A percentile compares a stretch with the other conserved stretches of the same genome.
Conservation (phyloP, 1,139 yeast species). For the Debaryomycetaceae sp. region DNA sequence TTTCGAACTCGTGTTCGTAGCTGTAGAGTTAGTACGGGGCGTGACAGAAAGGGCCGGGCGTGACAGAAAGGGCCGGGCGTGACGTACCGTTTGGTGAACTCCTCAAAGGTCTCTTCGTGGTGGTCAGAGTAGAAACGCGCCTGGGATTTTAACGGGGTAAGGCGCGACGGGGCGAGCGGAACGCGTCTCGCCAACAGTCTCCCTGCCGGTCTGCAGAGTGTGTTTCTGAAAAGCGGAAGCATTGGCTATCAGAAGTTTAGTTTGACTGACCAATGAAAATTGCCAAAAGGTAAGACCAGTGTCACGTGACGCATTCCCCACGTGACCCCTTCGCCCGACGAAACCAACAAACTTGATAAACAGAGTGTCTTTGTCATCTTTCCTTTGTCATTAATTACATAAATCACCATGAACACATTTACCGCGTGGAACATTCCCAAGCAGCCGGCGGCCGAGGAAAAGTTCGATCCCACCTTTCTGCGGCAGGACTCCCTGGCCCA, state of each 20-base stretch:
- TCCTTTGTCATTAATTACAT: slow-evolving; percentile 7
- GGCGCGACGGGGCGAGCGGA: slow-evolving; percentile 15
- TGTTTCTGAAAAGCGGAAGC: too few relatives aligned
- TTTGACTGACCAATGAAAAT: too few relatives aligned
- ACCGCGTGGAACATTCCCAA: not conserved
- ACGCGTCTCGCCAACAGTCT: slow-evolving; percentile 3
- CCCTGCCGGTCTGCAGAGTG: too few relatives aligned
- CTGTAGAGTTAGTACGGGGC: slow-evolving; percentile 25
- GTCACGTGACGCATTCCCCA: too few relatives aligned
- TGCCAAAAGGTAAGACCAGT: too few relatives aligned
- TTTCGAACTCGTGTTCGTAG: slow-evolving; percentile 95
- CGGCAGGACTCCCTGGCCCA: slow-evolving; percentile 7
- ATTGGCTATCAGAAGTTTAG: too few relatives aligned
- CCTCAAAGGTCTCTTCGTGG: slow-evolving; percentile 88
- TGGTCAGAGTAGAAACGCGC: slow-evolving; percentile 67
- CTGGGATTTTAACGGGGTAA: slow-evolving; percentile 16
- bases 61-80: not conserved
- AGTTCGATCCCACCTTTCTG: slow-evolving; percentile 22
- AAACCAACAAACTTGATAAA: too few relatives aligned
- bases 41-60: not conserved
- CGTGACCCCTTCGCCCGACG: too few relatives aligned
- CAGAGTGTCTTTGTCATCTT: too few relatives aligned
- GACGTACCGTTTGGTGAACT: slow-evolving; percentile 69
- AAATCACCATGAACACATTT: slow-evolving; percentile 3
- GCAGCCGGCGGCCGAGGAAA: slow-evolving; percentile 5